Base-by-base conservation (phyloP, 208 protist species). In the Kentomonas sorsogonicus region DNA sequence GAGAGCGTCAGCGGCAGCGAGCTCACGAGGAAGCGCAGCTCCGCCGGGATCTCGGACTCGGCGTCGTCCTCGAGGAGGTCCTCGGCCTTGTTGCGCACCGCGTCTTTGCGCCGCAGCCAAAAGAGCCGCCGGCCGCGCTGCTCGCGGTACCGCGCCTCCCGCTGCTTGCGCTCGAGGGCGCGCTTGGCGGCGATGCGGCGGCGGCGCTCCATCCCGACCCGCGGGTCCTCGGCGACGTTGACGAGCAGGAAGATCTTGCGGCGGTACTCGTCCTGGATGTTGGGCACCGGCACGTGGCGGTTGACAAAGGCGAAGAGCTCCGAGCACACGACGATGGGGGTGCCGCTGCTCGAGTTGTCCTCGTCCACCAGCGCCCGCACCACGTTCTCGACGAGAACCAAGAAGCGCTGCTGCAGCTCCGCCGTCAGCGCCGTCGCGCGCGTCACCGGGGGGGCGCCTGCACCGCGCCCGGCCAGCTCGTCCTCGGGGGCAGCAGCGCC, bases 241-340 rank as follows among this genome's bases (percentile, higher is more conserved):
- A 95, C 85, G 34, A 95, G 69, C 39, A 95, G 69, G 70, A 88
- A 95, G 22, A 95, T 77, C 69, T 95, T 95, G 29, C 88, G 79
- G 3, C 88, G 79, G 69, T 95, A 95, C 58, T 90, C 84, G 63
- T 95, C 88, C 46, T 95, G 88, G 48, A 95, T 91, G 63, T 92
- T 95, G 10, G 88, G 84, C 20, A 95, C 66, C 11, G 76, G 78
- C 9, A 95, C 77, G 58, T 89, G 74, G 31, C 74, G 52, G 31
- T 77, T 81, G 55, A 94, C 74, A 57, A 91, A 94, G 40, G 63
- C 60, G 58, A 84, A 86, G 20, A 93, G 74, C 51, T 83, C 79
- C 1, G 70, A 70, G 69, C 79, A 91, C 26, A 89, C 63, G 60
- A 91, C 74, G 45, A 79, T 83, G n/a, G 69, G 69, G n/a, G 59